Evolutionary conservation across 108 stramenopile genomes (phyloP), one percentile per base, ranked within the genome.

Genomic region (Skeletonema tropicum): DNA sequence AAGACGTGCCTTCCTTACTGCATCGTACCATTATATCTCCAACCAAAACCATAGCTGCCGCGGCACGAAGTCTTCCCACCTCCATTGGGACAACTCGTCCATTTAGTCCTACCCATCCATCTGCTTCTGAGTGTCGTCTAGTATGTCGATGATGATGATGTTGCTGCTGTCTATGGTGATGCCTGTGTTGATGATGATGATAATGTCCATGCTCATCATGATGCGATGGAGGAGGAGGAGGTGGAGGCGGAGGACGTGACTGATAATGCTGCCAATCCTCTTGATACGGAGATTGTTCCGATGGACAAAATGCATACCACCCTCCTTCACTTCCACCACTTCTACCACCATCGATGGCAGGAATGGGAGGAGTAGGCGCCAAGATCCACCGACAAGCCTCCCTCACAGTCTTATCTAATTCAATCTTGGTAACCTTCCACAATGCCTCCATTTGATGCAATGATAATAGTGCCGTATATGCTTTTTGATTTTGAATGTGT

Each of bases 341-440:
- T 6, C 48, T 49, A 5, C 17, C 19, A 49, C 19, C 48, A 49
- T 17, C n/a, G 4, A 46, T n/a, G 14, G 13, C 45, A 46, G 45
- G 45, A 35, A 35, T 8, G 12, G 39, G 12, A 11, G 13, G 39
- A 49, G 62, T 66, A 45, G 73, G 63, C 31, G 65, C 46, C 55
- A 94, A 66, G 17, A 94, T 90, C 75, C 75, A 38, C 26, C 65
- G 39, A 69, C 93, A 94, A 14, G 93, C 93, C 66, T 83, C 76
- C 26, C 84, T 82, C 36, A 92, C 70, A 25, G 86, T 83, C 35
- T 74, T 63, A 74, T 94, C 89, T 19, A 94, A 59, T 57, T 92
- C 89, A 46, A 94, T 90, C 73, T 94, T 94, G 60, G 81, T 80
- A 5, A 92, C 76, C 71, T 92, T 94, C 93, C 93, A 94, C 21